Evolutionary conservation across 2,329 filamentous ascomycete genomes (phyloP), one percentile per base, ranked within the genome.

Genomic region (Coniochaeta hoffmannii): DNA sequence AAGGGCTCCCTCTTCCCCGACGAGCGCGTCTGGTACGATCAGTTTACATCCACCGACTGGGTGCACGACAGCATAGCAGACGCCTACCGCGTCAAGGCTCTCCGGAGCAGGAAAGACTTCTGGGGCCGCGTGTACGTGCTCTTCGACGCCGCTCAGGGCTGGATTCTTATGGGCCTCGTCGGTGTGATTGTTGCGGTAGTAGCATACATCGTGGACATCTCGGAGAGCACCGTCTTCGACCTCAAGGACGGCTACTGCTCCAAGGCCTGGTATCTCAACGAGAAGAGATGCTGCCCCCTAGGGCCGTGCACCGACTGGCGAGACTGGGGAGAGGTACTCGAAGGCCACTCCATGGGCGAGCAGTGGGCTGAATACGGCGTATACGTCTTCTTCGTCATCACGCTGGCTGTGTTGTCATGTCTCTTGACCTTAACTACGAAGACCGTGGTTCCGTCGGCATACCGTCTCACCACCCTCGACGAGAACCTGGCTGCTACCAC

Each of bases 11-110:
- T 88, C 10, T 86, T 84, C 63, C 76, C 86, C 53, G 89, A 97
- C 66, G 91, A 97, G 62, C 86, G 94, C 58, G 88, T 95, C 10
- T 97, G 94, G 94, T 97, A 97, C 72, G 94, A 99, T 75, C 94
- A 99, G 71, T 96, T 96, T 66, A 96, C 91, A 6, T 96, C 90
- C 7, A 97, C 90, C 55, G 93, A 99, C 70, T 99, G 94, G 94
- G 92, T 99, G 1, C 93, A 96, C 68, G 94, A 99, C 71, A 92
- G 88, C 69, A 97, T 99, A 62, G 90, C 91, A 65, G 94, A 97
- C 71, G 90, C 92, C 10, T 90, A 91, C 64, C 88, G 94, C 26
- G 85, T 95, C 52, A 94, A 95, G 69, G 86, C 86, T 54, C 78
- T 99, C 36, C 84, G 90, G 52, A 86, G 81, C 64, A 81, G 91